Evolutionary conservation across 345 rosid species (phyloP), one percentile per base, ranked within the genome.

Genomic region (Carallia brachiata): DNA sequence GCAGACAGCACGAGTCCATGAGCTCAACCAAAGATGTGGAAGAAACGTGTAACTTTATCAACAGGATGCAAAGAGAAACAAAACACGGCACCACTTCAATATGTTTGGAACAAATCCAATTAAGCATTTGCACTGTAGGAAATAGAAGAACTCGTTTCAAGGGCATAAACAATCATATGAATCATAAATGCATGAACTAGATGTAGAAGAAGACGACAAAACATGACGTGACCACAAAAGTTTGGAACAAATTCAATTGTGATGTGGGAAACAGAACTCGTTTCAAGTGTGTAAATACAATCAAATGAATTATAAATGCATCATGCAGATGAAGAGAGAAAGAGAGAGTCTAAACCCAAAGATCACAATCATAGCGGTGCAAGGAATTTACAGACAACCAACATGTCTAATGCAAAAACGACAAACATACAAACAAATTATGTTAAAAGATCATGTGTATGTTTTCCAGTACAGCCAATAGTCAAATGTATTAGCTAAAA

Each of bases 1-100:
- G 32, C 18, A 36, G 27, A 67, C 56, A 50, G 56, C 17, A 58
- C 8, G 15, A 7, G 34, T 66, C 6, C 40, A 60, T 69, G 72
- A 47, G 60, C n/a, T 56, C 60, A 27, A 56, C 15, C 5, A 3
- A 36, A 23, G 69, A 53, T n/a, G 27, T 18, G 9, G 47, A 61
- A 6, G 34, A 47, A 13, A 69, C 48, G 34, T 10, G 3, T 4
- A 37, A 36, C 52, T 17, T 19, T 18, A 9, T 28, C 48, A 68
- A 28, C 23, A 68, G 39, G n/a, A 68, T 16, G 40, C 63, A 30
- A 3, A 15, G 44, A 57, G 27, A 62, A 44, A 34, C 54, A 63
- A 60, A 36, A 36, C 50, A 56, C 9, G 31, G 16, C 32, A 23
- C 6, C 31, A 9, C 32, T 8, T 55, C 15, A 56, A 12, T 13